Percentiles rank a stretch among this genome's conserved stretches.
Evolutionary conservation across 257 asterid genomes (phyloP).

Genomic region (Nyctanthes arbortristis): DNA sequence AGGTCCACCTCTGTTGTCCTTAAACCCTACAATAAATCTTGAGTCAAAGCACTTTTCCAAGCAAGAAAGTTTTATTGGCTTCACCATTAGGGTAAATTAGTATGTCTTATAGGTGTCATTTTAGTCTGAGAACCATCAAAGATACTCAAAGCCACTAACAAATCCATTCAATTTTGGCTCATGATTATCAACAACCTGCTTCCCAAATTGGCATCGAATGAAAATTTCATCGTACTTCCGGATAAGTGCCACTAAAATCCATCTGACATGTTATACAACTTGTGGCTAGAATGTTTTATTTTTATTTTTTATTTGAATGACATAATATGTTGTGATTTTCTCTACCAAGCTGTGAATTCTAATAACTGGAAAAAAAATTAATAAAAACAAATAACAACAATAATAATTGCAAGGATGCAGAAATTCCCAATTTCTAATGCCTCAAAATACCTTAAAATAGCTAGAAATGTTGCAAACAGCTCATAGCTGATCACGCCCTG

Average conservation of each 20-base stretch:
- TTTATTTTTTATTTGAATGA: constrained; percentile 9
- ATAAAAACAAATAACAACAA: too few relatives aligned
- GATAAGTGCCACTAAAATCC: constrained; percentile 1
- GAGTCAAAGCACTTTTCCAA: constrained; percentile 26
- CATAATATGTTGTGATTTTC: not conserved
- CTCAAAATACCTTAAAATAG: too few relatives aligned
- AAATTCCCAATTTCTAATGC: not conserved
- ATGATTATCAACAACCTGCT: not conserved
- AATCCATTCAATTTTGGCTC: not conserved
- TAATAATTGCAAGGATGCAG: not conserved
- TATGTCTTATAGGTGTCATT: constrained; percentile 1
- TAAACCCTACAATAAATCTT: constrained; percentile 38
- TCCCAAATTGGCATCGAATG: constrained; percentile 5
- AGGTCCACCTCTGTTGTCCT: constrained; percentile 45
- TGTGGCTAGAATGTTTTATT: not conserved
- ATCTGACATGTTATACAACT: not conserved
- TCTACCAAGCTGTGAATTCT: not conserved
- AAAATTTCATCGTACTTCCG: constrained; percentile 27
- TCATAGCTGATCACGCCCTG: too few relatives aligned
- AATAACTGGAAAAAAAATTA: not conserved
- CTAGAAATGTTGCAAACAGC: too few relatives aligned
- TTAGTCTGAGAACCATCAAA: constrained; percentile 21
- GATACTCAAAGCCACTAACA: not conserved
- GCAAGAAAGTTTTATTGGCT: constrained; percentile 17
- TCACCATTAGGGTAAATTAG: not conserved